Base-by-base conservation (phyloP, 495 filamentous ascomycete species). In the Immersiella caudata region DNA sequence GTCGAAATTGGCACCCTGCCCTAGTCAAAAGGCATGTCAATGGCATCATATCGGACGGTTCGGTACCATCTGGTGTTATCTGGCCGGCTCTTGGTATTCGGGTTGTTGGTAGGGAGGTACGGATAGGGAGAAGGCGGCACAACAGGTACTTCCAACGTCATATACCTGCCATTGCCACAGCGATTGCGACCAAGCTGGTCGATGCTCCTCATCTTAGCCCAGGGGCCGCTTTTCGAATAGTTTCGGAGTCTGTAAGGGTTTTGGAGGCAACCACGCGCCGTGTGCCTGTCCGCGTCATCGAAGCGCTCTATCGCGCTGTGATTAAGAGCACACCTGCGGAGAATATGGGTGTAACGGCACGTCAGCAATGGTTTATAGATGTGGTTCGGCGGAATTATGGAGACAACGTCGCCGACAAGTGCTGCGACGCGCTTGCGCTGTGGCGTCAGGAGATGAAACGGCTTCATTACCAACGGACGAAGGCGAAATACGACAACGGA, bases 191-290 rank as follows among this genome's bases (percentile, higher is more conserved):
- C 9, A 67, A 70, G 27, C 80, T 81, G 63, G 74, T 72, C 52
- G 56, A 68, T 1, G 76, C 80, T 20, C 68, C 75, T 6, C 68
- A 73, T 22, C 59, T 81, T n/a, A 67, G 70, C 24, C 66, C 70
- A 50, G 74, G 80, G 29, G 74, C 71, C 20, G 75, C 80, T 12
- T 68, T 86, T 60, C 71, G 73, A 18, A 73, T 81, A 49, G 76
- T 84, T 22, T 67, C 68, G 40, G 73, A 71, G 11, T 81, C 78
- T 62, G 70, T 81, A 22, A 59, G 62, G 24, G 74, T 79, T 67
- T 66, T 85, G 20, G 64, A 61, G 46, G 40, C 35, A 16, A 55
- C 62, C 60, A 33, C 60, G 14, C 64, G 65, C 58, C 66, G 68
- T 3, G 66, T 78, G 25, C 64, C 77, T 6, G 62, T 71, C 9